A percentile compares a stretch with the other conserved stretches of the same genome.
phyloP scores from a whole-genome alignment of 1,284 basidiomycete genomes.

The Ustilago loliicola region DNA sequence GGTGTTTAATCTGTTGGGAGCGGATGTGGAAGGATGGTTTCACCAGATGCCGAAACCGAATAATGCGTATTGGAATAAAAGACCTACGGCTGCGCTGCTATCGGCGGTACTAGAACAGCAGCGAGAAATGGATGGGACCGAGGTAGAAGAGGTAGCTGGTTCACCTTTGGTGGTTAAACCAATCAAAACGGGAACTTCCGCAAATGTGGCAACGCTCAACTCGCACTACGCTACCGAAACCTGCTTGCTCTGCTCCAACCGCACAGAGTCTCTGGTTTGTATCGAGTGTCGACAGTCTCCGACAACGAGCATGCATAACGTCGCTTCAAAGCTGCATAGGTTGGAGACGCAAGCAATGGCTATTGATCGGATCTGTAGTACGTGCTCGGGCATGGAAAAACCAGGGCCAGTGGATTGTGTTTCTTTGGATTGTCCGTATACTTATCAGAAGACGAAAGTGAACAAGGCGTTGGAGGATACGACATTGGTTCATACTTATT shows the following conservation, averaged over 20 bases:
- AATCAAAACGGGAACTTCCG: constrained; percentile 44
- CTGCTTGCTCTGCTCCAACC: constrained; percentile 79
- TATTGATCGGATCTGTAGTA: constrained; percentile 55
- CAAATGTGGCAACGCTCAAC: constrained; percentile 75
- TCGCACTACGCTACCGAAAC: constrained; percentile 81
- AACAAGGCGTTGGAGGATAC: constrained; percentile 30
- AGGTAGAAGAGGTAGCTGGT: background rate
- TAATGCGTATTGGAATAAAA: constrained; percentile 37
- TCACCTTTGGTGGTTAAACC: background rate
- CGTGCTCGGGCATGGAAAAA: constrained; percentile 44
- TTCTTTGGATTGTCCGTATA: constrained; percentile 62
- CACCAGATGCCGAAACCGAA: constrained; percentile 80
- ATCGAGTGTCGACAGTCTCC: constrained; percentile 49
- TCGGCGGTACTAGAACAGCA: constrained; percentile 21
- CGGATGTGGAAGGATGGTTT: constrained; percentile 89
- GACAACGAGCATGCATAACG: constrained; percentile 25
- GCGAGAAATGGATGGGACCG: background rate
- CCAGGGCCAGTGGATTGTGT: constrained; percentile 51
- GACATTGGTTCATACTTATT: constrained; percentile 16
- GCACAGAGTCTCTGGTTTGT: constrained; percentile 73
- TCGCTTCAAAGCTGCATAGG: constrained; percentile 27
- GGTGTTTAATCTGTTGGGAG: constrained; percentile 91
- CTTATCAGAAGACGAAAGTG: constrained; percentile 53
- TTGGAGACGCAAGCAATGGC: constrained; percentile 33
- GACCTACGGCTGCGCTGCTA: constrained; percentile 19